Evolutionary conservation across 352 stramenopile genomes (phyloP).

Genomic region (Sclerospora graminicola): DNA sequence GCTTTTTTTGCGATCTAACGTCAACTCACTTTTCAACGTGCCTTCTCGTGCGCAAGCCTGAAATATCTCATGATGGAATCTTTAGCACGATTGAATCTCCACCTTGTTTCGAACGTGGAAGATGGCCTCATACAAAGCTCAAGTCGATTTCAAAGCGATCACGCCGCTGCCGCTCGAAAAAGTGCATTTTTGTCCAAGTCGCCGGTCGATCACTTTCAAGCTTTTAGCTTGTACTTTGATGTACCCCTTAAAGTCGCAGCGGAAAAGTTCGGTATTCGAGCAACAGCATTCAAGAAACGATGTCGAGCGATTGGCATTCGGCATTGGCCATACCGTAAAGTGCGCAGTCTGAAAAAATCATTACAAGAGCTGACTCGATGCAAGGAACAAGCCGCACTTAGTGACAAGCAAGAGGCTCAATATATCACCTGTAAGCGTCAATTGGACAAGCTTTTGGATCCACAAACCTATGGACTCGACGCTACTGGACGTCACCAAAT

Average conservation of each 20-base stretch:
- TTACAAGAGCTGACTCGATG: slow-evolving; percentile 48
- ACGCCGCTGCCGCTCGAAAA: slow-evolving; percentile 32
- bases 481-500: slow-evolving; percentile 32
- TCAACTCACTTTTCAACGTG: slow-evolving; percentile 15
- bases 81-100: slow-evolving; percentile 21
- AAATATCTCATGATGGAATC: slow-evolving; percentile 11
- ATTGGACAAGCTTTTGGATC: slow-evolving; percentile 50
- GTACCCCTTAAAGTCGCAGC: slow-evolving; percentile 55
- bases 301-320: slow-evolving; percentile 62
- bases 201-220: slow-evolving; percentile 54
- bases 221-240: slow-evolving; percentile 57
- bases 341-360: slow-evolving; percentile 53
- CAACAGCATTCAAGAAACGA: slow-evolving; percentile 66
- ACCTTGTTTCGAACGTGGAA: slow-evolving; percentile 18
- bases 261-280: slow-evolving; percentile 62
- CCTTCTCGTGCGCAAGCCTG: slow-evolving; percentile 7
- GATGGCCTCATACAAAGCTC: slow-evolving; percentile 31
- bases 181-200: slow-evolving; percentile 40
- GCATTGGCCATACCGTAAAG: slow-evolving; percentile 64
- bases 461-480: slow-evolving; percentile 60
- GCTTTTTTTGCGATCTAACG: slow-evolving; percentile 17
- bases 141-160: slow-evolving; percentile 4
- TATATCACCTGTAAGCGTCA: slow-evolving; percentile 52
- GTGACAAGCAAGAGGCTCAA: slow-evolving; percentile 54
- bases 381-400: slow-evolving; percentile 43